Evolutionary conservation across 176 grass and related monocot species (phyloP).

Genomic region (Tillandsia leiboldiana): DNA sequence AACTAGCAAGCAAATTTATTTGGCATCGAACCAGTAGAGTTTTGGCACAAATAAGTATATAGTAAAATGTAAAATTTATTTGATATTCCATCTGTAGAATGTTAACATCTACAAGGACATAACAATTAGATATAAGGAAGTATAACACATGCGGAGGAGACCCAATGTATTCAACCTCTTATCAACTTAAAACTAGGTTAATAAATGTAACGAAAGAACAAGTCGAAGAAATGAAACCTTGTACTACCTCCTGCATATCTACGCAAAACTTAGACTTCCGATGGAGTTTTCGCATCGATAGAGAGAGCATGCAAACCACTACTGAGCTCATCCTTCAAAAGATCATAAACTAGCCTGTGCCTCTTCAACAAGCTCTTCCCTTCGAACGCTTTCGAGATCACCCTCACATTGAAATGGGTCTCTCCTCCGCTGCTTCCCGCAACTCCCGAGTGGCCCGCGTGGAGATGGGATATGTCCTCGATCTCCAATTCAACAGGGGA

Average conservation of each 20-base stretch:
- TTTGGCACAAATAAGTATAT: too few relatives aligned
- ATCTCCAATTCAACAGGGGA: conserved; percentile 42
- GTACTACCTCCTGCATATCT: background rate
- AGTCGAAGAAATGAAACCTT: background rate
- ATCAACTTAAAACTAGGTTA: background rate
- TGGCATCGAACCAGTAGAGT: too few relatives aligned
- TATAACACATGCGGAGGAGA: background rate
- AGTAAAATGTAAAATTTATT: too few relatives aligned
- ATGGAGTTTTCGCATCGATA: conserved; percentile 79
- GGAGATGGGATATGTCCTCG: conserved; percentile 70
- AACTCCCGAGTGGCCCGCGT: conserved; percentile 59
- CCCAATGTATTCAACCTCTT: background rate
- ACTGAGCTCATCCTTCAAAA: conserved; percentile 66
- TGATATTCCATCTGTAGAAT: too few relatives aligned
- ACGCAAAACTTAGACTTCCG: conserved; percentile 45
- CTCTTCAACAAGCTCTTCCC: conserved; percentile 89
- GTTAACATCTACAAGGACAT: too few relatives aligned
- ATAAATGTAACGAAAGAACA: background rate
- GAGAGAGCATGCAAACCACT: conserved; percentile 78
- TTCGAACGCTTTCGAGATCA: conserved; percentile 72
- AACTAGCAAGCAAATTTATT: too few relatives aligned
- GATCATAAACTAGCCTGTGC: conserved; percentile 69
- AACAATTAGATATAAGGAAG: background rate
- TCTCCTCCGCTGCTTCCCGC: conserved; percentile 49
- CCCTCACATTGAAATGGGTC: conserved; percentile 83